phyloP scores from a whole-genome alignment of 1,284 basidiomycete genomes.

The Lentinula novae-zelandiae region DNA sequence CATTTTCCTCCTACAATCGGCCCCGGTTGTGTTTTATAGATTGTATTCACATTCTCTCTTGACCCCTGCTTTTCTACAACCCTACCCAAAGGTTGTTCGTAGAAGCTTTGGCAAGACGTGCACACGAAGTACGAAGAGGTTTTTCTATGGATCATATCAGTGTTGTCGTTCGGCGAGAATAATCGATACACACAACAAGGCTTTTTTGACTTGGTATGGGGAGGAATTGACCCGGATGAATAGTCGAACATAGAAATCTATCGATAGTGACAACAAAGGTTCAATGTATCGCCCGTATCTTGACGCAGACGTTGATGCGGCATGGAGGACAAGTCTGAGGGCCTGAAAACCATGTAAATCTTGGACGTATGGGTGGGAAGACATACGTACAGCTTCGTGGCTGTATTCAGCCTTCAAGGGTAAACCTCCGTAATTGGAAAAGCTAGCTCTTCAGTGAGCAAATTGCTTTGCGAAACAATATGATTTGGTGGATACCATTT shows the following conservation, averaged over 20 bases:
- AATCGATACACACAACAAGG: constrained; percentile 55
- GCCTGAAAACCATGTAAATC: constrained; percentile 44
- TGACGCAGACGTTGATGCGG: constrained; percentile 82
- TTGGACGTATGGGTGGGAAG: background rate
- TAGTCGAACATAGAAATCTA: constrained; percentile 96
- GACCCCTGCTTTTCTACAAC: constrained; percentile 54
- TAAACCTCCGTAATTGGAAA: constrained; percentile 94
- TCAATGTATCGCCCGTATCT: constrained; percentile 92
- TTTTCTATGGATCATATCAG: constrained; percentile 46
- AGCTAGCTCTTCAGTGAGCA: constrained; percentile 45
- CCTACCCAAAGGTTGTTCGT: constrained; percentile 78
- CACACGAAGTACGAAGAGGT: constrained; percentile 84
- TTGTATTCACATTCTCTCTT: constrained; percentile 50
- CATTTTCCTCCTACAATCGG: constrained; percentile 70
- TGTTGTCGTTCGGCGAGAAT: constrained; percentile 8
- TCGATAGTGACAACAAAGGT: constrained; percentile 90
- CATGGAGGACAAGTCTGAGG: constrained; percentile 84
- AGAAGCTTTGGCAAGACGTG: constrained; percentile 73
- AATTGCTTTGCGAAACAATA: background rate
- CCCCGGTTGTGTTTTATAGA: constrained; percentile 73
- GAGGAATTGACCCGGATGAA: constrained; percentile 81
- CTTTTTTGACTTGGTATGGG: constrained; percentile 86
- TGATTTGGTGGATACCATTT: constrained; percentile 65
- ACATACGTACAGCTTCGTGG: constrained; percentile 77
- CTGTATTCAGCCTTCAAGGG: constrained; percentile 90